Percentiles rank a stretch among this genome's conserved stretches.
Evolutionary conservation across 257 asterid species (phyloP).

Genomic region (Solanum gandarillasii): DNA sequence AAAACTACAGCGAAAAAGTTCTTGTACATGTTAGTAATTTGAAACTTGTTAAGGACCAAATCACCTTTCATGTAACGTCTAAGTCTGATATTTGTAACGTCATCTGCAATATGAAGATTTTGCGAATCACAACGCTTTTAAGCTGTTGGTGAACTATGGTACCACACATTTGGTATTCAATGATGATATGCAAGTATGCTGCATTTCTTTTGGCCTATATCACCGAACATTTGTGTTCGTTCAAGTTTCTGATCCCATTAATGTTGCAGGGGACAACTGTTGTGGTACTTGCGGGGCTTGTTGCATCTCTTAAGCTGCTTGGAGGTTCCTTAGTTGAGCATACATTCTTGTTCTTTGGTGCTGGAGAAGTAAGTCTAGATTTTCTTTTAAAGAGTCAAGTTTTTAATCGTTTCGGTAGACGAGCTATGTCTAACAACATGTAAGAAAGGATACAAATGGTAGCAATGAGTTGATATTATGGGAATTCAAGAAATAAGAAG

Average conservation of each 20-base stretch:
- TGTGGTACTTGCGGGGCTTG: constrained; percentile 83
- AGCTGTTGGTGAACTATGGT: no score
- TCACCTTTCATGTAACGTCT: no score
- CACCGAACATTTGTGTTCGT: not conserved
- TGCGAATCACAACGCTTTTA: no score
- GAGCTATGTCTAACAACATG: not conserved
- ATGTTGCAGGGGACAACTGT: constrained; percentile 79
- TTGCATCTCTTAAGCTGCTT: constrained; percentile 75
- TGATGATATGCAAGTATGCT: no score
- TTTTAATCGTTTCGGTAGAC: not conserved
- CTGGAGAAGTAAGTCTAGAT: constrained; percentile 67
- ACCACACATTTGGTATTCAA: no score
- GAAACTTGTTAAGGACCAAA: no score
- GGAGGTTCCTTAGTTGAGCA: constrained; percentile 84
- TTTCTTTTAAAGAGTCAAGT: not conserved
- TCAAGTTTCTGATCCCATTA: not conserved
- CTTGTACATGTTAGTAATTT: constrained; percentile 19
- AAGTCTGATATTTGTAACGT: no score
- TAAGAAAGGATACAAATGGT: not conserved
- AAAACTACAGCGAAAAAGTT: constrained; percentile 83
- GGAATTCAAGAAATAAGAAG: no score
- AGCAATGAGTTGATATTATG: not conserved
- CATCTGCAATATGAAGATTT: no score
- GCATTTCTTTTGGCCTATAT: not conserved
- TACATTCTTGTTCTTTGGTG: constrained; percentile 91